A percentile compares a stretch with the other conserved stretches of the same genome.
phyloP scores from a whole-genome alignment of 2,329 filamentous ascomycete species.

The Botrytis galanthina region DNA sequence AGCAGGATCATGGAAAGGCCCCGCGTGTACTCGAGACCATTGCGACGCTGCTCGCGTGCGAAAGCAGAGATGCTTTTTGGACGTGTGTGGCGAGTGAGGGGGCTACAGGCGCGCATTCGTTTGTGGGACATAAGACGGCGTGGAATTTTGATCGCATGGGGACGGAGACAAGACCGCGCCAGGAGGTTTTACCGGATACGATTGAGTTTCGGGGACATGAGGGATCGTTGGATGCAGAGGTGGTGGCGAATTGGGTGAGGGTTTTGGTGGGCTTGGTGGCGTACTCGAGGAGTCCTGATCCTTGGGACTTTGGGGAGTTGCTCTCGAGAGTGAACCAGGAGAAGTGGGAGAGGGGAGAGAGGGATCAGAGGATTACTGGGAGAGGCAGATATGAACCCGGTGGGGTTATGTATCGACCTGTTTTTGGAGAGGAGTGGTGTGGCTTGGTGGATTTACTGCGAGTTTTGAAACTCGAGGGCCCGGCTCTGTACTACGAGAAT shows the following conservation, averaged over 20 bases:
- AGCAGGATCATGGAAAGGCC: background rate
- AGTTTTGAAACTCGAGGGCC: conserved; percentile 12
- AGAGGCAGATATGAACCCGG: background rate
- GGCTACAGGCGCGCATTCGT: background rate
- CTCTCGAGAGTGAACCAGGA: background rate
- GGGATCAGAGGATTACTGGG: conserved; percentile 18
- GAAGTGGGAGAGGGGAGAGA: conserved; percentile 18
- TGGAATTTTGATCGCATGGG: conserved; percentile 1
- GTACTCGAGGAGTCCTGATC: background rate
- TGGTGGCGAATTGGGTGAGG: conserved; percentile 28
- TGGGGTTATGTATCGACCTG: conserved; percentile 7
- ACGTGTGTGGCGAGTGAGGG: background rate
- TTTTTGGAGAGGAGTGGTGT: conserved; percentile 24
- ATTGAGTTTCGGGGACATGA: conserved; percentile 36
- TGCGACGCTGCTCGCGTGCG: background rate
- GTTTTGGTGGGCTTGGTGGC: conserved; percentile 25
- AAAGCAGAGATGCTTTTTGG: background rate
- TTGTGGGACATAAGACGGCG: too few species aligned
- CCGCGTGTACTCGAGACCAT: background rate
- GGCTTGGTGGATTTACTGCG: conserved; percentile 24
- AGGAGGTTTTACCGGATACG: background rate
- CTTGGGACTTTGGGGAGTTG: background rate
- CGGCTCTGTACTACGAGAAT: conserved; percentile 9
- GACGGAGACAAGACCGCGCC: background rate
- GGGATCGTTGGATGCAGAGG: conserved; percentile 26